phyloP scores from a whole-genome alignment of 106 monocot species.

The Allium fistulosum region DNA sequence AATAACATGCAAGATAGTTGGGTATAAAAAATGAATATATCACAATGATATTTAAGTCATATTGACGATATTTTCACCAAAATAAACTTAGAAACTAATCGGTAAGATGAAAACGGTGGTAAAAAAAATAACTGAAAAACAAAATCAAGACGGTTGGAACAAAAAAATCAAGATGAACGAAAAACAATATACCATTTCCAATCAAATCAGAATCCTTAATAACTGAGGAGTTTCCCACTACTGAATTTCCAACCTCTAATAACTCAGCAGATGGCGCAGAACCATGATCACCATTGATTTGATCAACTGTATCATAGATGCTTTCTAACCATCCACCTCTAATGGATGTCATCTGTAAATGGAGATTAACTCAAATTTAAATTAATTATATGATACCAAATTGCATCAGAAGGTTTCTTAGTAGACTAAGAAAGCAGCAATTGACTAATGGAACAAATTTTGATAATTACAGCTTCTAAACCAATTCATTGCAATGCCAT shows the following conservation, averaged over 20 bases:
- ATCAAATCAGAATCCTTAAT: slow-evolving; percentile 5
- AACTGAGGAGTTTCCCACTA: slow-evolving; percentile 14
- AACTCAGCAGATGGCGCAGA: slow-evolving; percentile 26
- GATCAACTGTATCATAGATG: slow-evolving; percentile 39
- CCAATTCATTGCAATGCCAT: no score
- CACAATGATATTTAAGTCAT: no score
- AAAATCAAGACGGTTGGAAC: background rate
- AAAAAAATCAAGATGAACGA: slow-evolving; percentile 1
- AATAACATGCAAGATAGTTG: no score
- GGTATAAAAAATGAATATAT: no score
- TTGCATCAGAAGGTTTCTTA: background rate
- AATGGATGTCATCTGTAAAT: slow-evolving; percentile 51
- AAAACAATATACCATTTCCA: slow-evolving; percentile 26
- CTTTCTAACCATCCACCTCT: slow-evolving; percentile 49
- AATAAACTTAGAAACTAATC: no score
- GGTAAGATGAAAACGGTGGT: no score
- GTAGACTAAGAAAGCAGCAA: background rate
- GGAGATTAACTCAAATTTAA: no score
- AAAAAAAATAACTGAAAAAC: background rate
- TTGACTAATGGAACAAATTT: background rate
- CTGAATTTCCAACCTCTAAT: slow-evolving; percentile 25
- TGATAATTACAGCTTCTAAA: no score
- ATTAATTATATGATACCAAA: no score
- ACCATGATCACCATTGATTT: slow-evolving; percentile 16
- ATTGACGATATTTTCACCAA: no score